Percentiles rank a stretch among this genome's conserved stretches.
Evolutionary conservation across 768 basidiomycete genomes (phyloP).

Genomic region (Pisolithus tinctorius): DNA sequence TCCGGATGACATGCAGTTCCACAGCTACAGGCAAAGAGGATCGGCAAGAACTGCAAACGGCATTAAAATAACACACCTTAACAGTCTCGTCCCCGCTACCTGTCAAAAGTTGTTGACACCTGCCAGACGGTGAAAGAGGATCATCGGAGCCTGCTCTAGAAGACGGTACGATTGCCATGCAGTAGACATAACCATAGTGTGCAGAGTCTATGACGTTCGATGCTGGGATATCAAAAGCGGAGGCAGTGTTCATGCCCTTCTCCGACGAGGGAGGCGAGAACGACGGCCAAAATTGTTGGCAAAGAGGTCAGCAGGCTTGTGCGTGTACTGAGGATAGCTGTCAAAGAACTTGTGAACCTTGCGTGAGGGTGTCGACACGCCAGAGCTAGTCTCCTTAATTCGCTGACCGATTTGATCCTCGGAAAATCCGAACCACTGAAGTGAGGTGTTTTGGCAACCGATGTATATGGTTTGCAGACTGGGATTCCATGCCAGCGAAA

Average conservation of each 20-base stretch:
- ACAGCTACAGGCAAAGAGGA: conserved; percentile 41
- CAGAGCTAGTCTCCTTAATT: conserved; percentile 15
- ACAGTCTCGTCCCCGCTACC: conserved; percentile 90
- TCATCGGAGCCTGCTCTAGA: conserved; percentile 33
- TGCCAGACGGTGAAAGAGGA: conserved; percentile 13
- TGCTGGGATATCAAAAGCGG: conserved; percentile 47
- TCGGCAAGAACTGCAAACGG: background rate
- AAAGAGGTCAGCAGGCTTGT: conserved; percentile 58
- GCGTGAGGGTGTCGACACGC: conserved; percentile 33
- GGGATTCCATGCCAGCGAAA: conserved; percentile 75
- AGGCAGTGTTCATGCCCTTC: conserved; percentile 18
- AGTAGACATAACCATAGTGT: conserved; percentile 93
- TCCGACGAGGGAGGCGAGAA: conserved; percentile 28
- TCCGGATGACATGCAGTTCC: conserved; percentile 46
- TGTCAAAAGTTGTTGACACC: conserved; percentile 55
- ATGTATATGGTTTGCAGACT: conserved; percentile 67
- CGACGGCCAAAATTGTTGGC: conserved; percentile 49
- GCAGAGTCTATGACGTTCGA: conserved; percentile 79
- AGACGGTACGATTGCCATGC: conserved; percentile 50
- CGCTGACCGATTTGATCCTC: background rate
- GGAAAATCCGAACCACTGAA: conserved; percentile 79
- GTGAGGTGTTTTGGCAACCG: conserved; percentile 88
- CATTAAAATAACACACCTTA: conserved; percentile 46
- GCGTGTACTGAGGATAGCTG: conserved; percentile 71
- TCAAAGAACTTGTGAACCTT: conserved; percentile 89